Evolutionary conservation across 176 grass and related monocot species (phyloP), one percentile per base, ranked within the genome.

Genomic region (Puya raimondii): DNA sequence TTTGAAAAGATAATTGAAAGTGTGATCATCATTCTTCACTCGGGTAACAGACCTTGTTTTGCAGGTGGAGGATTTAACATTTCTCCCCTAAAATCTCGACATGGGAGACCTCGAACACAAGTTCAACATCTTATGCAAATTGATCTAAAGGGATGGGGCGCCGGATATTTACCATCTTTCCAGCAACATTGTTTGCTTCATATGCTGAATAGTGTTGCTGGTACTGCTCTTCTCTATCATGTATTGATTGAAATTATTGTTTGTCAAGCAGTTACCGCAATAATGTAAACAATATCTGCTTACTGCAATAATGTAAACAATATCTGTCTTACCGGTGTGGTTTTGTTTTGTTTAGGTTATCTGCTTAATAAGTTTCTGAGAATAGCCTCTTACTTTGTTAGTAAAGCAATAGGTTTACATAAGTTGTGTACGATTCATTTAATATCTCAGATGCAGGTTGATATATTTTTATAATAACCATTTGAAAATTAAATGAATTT

Each of bases 61-160:
- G 33, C 33, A 97, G 93, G 93, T 97, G 93, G 93, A 12, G 93
- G 93, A 2, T 92, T 97, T 74, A 97, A 90, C 66, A 97, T 97
- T 81, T 97, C 93, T 78, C 89, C 93, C 42, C 65, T 97, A 66
- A 92, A 92, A 80, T 75, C 79, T 72, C 86, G 84, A 73, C 80
- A 90, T 67, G 89, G 93, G 64, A 92, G 82, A 81, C 78, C 70
- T 25, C 82, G 86, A 75, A 89, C 93, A 54, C 93, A 97, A 90
- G 93, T 97, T 47, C 89, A 97, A 12, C 80, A 97, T 79, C 86
- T 97, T 69, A 97, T 97, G 86, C 93, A 97, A 79, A 92, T 97
- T 79, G 93, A 97, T 85, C 81, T 97, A 66, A 97, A 97, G 84
- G 89, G 93, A 53, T 97, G 88, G 92, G 88, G 83, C 23, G 77